These are phyloP conservation scores for Piloderma croceum DNA, from an alignment of 768 basidiomycete genomes.

Conservation along the genomic window DNA sequence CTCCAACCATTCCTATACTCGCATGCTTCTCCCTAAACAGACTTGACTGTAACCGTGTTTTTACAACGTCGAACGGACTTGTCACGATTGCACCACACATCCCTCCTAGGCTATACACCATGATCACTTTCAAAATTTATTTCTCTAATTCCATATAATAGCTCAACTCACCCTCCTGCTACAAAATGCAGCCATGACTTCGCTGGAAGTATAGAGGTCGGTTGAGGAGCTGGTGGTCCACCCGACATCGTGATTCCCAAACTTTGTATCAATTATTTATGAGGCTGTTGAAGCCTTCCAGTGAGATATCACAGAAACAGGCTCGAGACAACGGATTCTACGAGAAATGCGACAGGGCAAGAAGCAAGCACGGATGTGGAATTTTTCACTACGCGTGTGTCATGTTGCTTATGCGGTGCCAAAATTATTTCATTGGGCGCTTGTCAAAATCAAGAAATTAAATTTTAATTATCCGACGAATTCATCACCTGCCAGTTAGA, in stretches of 20 bases:
- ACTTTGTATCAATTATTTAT: too few relatives aligned
- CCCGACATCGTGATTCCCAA: not conserved
- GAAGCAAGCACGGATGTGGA: too few relatives aligned
- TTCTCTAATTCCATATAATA: not conserved
- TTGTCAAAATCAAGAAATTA: too few relatives aligned
- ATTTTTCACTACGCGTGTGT: too few relatives aligned
- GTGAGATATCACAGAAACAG: too few relatives aligned
- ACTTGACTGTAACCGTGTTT: constrained; percentile 92
- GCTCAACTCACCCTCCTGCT: constrained; percentile 70
- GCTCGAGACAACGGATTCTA: too few relatives aligned
- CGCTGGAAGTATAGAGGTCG: constrained; percentile 45
- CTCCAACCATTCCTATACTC: constrained; percentile 27
- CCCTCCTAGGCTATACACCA: constrained; percentile 68
- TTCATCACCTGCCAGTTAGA: too few relatives aligned
- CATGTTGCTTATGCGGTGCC: too few relatives aligned
- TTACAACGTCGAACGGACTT: constrained; percentile 96
- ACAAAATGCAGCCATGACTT: constrained; percentile 83
- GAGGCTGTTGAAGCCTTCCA: too few relatives aligned
- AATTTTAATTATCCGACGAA: too few relatives aligned
- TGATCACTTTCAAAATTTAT: constrained; percentile 6
- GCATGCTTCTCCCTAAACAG: constrained; percentile 68
- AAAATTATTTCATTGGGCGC: too few relatives aligned
- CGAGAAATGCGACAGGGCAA: too few relatives aligned
- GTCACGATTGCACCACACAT: constrained; percentile 98
- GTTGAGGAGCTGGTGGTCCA: constrained; percentile 22